Conservation (phyloP, 2,329 filamentous ascomycete genomes). For the Atkinsonella hypoxylon region DNA sequence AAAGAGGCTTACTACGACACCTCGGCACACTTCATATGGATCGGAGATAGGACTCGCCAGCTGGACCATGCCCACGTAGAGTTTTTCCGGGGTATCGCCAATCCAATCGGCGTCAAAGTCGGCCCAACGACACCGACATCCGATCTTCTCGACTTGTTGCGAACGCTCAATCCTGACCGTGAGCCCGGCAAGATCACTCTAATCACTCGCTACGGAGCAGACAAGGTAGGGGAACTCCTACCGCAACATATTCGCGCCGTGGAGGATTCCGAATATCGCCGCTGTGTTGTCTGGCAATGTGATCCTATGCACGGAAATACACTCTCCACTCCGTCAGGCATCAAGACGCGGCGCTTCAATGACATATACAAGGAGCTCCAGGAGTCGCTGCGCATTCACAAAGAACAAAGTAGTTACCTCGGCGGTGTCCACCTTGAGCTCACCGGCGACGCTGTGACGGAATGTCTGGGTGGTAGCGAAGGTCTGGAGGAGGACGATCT, state of each 20-base stretch:
- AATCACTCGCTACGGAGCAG: slow-evolving; percentile 87
- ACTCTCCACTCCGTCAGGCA: slow-evolving; percentile 54
- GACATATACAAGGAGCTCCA: slow-evolving; percentile 83
- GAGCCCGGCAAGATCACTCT: slow-evolving; percentile 91
- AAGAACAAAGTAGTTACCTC: slow-evolving; percentile 70
- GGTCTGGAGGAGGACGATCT: slow-evolving; percentile 80
- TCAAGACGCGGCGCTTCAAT: slow-evolving; percentile 87
- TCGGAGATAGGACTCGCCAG: slow-evolving; percentile 90
- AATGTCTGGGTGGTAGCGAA: slow-evolving; percentile 85
- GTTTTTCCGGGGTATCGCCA: slow-evolving; percentile 92
- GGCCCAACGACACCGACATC: slow-evolving; percentile 69
- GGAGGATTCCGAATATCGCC: slow-evolving; percentile 57
- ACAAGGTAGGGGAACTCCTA: slow-evolving; percentile 62
- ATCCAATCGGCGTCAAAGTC: slow-evolving; percentile 94
- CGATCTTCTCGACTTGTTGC: slow-evolving; percentile 69
- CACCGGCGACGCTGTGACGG: slow-evolving; percentile 90
- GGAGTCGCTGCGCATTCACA: slow-evolving; percentile 74
- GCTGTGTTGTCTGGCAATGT: slow-evolving; percentile 84
- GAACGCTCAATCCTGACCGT: slow-evolving; percentile 69
- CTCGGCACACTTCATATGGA: slow-evolving; percentile 95
- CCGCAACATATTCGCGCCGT: slow-evolving; percentile 83
- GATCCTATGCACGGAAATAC: slow-evolving; percentile 96
- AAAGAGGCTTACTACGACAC: slow-evolving; percentile 79
- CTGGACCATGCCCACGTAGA: slow-evolving; percentile 90
- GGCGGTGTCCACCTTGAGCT: slow-evolving; percentile 92